These are phyloP conservation scores for Terana coerulea DNA, from an alignment of 768 basidiomycete genomes.

Conservation along the genomic window DNA sequence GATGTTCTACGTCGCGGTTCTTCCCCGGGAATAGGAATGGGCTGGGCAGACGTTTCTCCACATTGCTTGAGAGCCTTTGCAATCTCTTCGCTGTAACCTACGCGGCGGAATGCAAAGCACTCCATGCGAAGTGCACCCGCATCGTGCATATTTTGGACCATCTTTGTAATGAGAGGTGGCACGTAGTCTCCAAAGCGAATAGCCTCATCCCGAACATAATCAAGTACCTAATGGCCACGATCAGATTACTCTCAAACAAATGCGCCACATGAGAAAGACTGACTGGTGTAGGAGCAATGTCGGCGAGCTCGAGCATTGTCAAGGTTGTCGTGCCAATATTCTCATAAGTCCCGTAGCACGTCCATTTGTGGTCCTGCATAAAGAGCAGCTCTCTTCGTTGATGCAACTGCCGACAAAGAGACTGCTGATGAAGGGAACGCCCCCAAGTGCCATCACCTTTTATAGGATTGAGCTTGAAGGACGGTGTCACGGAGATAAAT, in stretches of 20 bases:
- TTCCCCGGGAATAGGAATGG: too few relatives aligned
- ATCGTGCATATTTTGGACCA: background rate
- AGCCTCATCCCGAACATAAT: background rate
- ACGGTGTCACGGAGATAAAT: background rate
- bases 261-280: background rate
- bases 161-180: background rate
- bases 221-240: background rate
- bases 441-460: background rate
- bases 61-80: too few relatives aligned
- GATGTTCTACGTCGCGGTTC: too few relatives aligned
- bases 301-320: background rate
- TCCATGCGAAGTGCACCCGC: background rate
- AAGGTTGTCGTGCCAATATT: background rate
- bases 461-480: background rate
- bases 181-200: background rate
- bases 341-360: background rate
- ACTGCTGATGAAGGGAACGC: background rate
- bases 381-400: background rate
- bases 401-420: background rate
- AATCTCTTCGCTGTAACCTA: background rate
- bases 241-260: background rate
- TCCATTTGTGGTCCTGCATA: background rate
- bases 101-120: background rate
- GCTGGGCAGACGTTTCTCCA: too few relatives aligned
- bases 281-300: background rate